These are phyloP conservation scores for Fusarium subglutinans DNA, from an alignment of 2,329 filamentous ascomycete species.

Conservation along the genomic window DNA sequence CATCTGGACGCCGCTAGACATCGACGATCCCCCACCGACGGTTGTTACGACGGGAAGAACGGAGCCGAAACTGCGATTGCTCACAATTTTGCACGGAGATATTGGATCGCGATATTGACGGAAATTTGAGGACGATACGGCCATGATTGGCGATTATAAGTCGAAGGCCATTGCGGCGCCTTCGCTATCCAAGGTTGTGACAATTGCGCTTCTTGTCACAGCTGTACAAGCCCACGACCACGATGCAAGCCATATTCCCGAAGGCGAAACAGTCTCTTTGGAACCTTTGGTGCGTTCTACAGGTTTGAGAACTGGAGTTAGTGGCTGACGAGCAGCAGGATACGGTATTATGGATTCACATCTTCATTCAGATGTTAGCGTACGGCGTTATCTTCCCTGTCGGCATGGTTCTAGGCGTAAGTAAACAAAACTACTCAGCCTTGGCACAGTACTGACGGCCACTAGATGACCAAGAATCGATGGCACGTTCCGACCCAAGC, in stretches of 20 bases:
- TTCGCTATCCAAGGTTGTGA: constrained; percentile 26
- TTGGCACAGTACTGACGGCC: background rate
- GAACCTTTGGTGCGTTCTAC: constrained; percentile 73
- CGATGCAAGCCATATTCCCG: constrained; percentile 65
- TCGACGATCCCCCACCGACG: constrained; percentile 33
- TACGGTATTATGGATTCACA: constrained; percentile 90
- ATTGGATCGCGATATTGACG: background rate
- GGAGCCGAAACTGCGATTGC: background rate
- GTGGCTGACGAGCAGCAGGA: constrained; percentile 64
- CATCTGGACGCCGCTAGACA: constrained; percentile 16
- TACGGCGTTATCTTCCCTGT: constrained; percentile 94
- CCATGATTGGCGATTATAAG: constrained; percentile 35
- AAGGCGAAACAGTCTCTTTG: constrained; percentile 73
- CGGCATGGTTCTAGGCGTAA: constrained; percentile 93
- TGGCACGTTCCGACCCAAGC: constrained; percentile 95
- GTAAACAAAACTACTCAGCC: constrained; percentile 44
- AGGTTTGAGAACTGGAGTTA: background rate
- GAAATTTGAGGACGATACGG: background rate
- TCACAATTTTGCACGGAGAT: background rate
- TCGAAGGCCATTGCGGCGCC: constrained; percentile 27
- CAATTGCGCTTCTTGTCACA: constrained; percentile 38
- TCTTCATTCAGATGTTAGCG: constrained; percentile 84
- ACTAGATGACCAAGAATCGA: constrained; percentile 83
- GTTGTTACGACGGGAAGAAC: background rate
- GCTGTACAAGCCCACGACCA: constrained; percentile 57